These are phyloP conservation scores for Venturia carpophila DNA, from an alignment of 2,329 filamentous ascomycete species.

Conservation along the genomic window DNA sequence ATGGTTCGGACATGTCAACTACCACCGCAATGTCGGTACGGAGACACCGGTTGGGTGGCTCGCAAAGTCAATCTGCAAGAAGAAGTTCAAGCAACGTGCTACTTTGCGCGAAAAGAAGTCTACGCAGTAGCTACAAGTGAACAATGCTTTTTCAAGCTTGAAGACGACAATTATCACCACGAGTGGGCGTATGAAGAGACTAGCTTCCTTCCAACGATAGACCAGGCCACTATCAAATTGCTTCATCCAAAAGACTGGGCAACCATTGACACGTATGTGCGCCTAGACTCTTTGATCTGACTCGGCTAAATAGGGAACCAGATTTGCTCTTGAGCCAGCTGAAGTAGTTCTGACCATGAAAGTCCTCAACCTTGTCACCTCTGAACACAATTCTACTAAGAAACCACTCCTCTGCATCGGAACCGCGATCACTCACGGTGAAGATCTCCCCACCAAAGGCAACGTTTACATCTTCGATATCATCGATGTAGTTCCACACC, in stretches of 20 bases:
- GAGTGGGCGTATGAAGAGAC: conserved; percentile 70
- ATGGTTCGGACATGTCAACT: conserved; percentile 62
- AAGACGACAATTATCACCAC: conserved; percentile 74
- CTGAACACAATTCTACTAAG: conserved; percentile 81
- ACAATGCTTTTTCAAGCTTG: conserved; percentile 67
- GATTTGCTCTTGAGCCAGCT: conserved; percentile 44
- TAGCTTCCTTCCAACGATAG: conserved; percentile 56
- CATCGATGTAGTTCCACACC: conserved; percentile 83
- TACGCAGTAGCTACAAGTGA: conserved; percentile 70
- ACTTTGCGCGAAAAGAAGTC: conserved; percentile 64
- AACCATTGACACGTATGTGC: conserved; percentile 59
- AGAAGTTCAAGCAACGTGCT: conserved; percentile 66
- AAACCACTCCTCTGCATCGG: conserved; percentile 76
- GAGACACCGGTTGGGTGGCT: conserved; percentile 68
- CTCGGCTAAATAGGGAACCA: not conserved
- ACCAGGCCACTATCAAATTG: conserved; percentile 68
- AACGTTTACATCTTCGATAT: conserved; percentile 87
- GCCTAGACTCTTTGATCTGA: not conserved
- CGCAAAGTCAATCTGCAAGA: conserved; percentile 62
- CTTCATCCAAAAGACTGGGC: conserved; percentile 70
- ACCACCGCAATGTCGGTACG: conserved; percentile 57
- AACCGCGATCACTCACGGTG: conserved; percentile 76
- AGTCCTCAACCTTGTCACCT: conserved; percentile 78
- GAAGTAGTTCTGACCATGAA: conserved; percentile 78
- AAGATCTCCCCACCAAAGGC: conserved; percentile 80